Percentiles rank a stretch among this genome's conserved stretches.
Evolutionary conservation across 2,329 filamentous ascomycete genomes (phyloP).

Genomic region (Calonectria leucothoes): DNA sequence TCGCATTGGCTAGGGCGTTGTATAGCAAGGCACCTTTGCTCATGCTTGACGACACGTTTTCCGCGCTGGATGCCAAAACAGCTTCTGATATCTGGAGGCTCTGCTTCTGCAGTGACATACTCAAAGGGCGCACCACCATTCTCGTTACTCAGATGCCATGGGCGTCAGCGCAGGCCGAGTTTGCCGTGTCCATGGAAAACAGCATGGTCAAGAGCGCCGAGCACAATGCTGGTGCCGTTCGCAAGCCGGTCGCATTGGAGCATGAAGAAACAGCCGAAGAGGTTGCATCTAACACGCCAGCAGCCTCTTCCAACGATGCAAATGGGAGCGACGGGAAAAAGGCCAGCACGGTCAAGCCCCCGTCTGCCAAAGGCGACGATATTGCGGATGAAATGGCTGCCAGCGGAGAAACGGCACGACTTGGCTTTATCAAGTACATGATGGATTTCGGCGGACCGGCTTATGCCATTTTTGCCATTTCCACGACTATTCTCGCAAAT

Average conservation of each 20-base stretch:
- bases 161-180: slow-evolving; percentile 62
- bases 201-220: slow-evolving; percentile 55
- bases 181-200: slow-evolving; percentile 57
- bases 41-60: slow-evolving; percentile 69
- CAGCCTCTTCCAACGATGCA: neutral
- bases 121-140: slow-evolving; percentile 65
- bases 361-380: slow-evolving; percentile 53
- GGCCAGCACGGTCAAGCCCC: slow-evolving; percentile 47
- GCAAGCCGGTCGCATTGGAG: slow-evolving; percentile 56
- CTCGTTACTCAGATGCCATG: slow-evolving; percentile 68
- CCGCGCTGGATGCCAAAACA: slow-evolving; percentile 70
- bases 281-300: slow-evolving; percentile 34
- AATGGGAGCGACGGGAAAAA: neutral
- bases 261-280: slow-evolving; percentile 49
- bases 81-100: slow-evolving; percentile 65
- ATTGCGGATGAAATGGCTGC: slow-evolving; percentile 60
- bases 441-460: slow-evolving; percentile 54
- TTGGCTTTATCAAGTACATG: slow-evolving; percentile 63
- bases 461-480: slow-evolving; percentile 54
- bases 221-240: slow-evolving; percentile 58
- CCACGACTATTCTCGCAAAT: slow-evolving; percentile 54
- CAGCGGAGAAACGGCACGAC: slow-evolving; percentile 56
- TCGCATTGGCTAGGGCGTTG: slow-evolving; percentile 66
- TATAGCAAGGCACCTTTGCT: slow-evolving; percentile 67
- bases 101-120: slow-evolving; percentile 67